Base-by-base conservation (phyloP, 1,284 basidiomycete genomes). In the Gomphus bonarii region DNA sequence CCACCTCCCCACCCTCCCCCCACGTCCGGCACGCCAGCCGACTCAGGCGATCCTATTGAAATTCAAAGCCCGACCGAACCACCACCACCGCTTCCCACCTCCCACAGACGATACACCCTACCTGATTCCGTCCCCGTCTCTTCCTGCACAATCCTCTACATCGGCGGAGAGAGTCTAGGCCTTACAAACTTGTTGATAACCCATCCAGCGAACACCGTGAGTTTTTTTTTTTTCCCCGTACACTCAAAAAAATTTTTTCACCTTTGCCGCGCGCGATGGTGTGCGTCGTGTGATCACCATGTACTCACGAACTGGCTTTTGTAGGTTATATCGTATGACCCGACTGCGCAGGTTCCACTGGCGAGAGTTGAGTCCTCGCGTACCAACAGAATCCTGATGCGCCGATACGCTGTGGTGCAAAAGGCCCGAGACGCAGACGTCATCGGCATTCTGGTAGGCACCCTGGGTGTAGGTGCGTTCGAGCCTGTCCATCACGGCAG, bases 401-500 rank as follows among this genome's bases (percentile, higher is more conserved):
- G 90, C 1, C 83, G 97, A 14, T 95, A 98, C 62, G 88, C 85
- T 2, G 76, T 82, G 0, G 82, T 99, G 10, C 94, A 97, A 67
- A 86, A 86, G 65, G 94, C 95, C 1, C 79, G 92, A 47, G 89
- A 95, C 61, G 88, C 94, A 0, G 93, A 97, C 63, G 91, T 98
- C 0, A 91, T 97, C 61, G 97, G 93, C 0, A 91, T 99, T 38
- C 81, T 99, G 1, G 88, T 99, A 3, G 95, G 95, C 28, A 98
- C 95, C 1, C 79, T 99, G 6, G 95, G 95, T 47, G 86, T 98
- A 22, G 81, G 88, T 88, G 56, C 65, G 78, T 77, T 1, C 51
- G 31, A 59, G 59, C 57, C 38, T 50, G 62, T 12, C n/a, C 63
- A 60, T 40, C 50, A n/a, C 4, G 16, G 16, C 42, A n/a, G 16